Conservation (phyloP, 306 rosid species). For the Adenanthera pavonina region DNA sequence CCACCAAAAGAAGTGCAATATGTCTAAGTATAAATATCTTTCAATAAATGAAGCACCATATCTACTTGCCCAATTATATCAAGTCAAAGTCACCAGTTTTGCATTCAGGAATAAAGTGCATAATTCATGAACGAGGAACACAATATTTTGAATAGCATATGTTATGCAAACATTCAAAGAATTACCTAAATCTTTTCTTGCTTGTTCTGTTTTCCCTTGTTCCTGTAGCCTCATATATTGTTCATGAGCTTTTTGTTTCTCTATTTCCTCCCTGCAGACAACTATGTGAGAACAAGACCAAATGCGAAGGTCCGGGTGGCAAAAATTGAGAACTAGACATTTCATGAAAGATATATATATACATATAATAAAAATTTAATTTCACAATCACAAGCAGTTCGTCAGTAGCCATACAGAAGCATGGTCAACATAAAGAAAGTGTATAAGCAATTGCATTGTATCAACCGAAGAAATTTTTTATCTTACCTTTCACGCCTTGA, state of each 20-base stretch:
- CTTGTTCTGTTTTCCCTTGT: constrained; percentile 76
- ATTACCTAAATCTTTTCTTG: constrained; percentile 74
- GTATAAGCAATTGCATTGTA: neutral
- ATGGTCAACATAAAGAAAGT: neutral
- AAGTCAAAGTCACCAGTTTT: neutral
- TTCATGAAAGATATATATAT: neutral
- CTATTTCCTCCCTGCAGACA: constrained; percentile 65
- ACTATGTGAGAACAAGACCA: constrained; percentile 28
- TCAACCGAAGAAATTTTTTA: neutral
- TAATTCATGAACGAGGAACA: neutral
- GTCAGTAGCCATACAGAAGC: neutral
- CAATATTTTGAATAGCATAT: neutral
- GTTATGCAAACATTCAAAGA: neutral
- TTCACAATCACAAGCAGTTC: neutral
- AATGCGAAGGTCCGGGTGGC: neutral
- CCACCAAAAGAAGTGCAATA: neutral
- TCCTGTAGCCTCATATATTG: constrained; percentile 74
- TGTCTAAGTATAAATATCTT: too few species aligned
- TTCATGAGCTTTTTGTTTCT: constrained; percentile 74
- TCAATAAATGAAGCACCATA: neutral
- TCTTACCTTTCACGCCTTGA: constrained; percentile 80
- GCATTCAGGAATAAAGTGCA: neutral
- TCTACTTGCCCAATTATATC: neutral
- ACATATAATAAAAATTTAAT: neutral
- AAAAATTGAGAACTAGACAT: neutral